Evolutionary conservation across 495 filamentous ascomycete genomes (phyloP).

Genomic region (Aspergillus incahuasiensis): DNA sequence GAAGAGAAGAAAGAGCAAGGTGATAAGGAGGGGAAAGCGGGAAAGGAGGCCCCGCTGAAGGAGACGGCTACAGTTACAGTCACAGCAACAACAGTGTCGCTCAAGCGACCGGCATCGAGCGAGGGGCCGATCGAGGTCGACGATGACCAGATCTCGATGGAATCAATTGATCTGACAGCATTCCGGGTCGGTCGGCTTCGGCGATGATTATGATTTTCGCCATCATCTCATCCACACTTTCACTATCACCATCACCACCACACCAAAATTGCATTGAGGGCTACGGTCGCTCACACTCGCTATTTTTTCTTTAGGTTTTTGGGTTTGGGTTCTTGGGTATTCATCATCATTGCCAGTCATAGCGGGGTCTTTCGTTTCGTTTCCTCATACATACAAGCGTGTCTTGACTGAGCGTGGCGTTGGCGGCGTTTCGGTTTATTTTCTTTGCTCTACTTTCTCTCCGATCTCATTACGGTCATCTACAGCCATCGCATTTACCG

Average conservation of each 20-base stretch:
- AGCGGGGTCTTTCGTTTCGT: slow-evolving; percentile 1
- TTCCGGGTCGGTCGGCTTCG: slow-evolving; percentile 34
- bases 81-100: background rate
- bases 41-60: slow-evolving; percentile 5
- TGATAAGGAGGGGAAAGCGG: slow-evolving; percentile 14
- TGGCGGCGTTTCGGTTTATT: slow-evolving; percentile 5
- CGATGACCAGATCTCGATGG: slow-evolving; percentile 33
- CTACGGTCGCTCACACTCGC: background rate
- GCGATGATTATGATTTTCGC: background rate
- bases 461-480: no score
- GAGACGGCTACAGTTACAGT: slow-evolving; percentile 3
- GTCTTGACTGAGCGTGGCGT: slow-evolving; percentile 17
- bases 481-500: no score
- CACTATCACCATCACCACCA: background rate
- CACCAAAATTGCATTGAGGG: background rate
- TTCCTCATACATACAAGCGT: slow-evolving; percentile 4
- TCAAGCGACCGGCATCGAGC: slow-evolving; percentile 13
- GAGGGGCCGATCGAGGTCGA: slow-evolving; percentile 40
- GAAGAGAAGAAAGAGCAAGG: slow-evolving; percentile 30
- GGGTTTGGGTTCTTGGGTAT: background rate
- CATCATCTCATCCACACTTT: background rate
- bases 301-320: background rate
- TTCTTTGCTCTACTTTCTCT: no score
- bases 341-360: background rate
- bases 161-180: slow-evolving; percentile 39